Percentiles rank a stretch among this genome's conserved stretches.
These are phyloP conservation scores for Trichosporon sp. DNA, from an alignment of 1,284 basidiomycete genomes.

Conservation along the genomic window DNA sequence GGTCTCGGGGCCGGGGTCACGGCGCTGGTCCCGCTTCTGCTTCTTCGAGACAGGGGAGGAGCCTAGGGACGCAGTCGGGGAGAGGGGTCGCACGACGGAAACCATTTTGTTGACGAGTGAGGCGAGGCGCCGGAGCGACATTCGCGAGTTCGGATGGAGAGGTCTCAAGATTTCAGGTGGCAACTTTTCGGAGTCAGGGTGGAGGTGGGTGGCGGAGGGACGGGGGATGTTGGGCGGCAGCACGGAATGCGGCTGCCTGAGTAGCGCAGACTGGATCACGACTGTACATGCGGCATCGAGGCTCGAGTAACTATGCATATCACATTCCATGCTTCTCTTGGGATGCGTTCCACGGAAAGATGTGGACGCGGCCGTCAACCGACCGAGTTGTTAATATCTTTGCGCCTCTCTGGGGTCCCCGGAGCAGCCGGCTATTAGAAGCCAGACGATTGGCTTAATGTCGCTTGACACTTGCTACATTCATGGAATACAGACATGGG, in stretches of 20 bases:
- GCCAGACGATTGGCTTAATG: not conserved
- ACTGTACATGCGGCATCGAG: no score
- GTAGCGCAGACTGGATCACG: no score
- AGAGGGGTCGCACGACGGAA: not conserved
- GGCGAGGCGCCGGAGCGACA: constrained; percentile 24
- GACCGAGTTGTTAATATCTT: not conserved
- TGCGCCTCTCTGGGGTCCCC: not conserved
- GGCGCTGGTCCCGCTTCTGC: constrained; percentile 23
- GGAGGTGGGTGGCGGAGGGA: not conserved
- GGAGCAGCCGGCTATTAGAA: not conserved
- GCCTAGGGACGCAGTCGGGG: not conserved
- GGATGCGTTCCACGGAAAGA: no score
- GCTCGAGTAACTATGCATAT: no score
- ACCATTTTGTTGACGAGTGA: constrained; percentile 12
- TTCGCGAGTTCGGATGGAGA: not conserved
- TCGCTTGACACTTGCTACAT: not conserved
- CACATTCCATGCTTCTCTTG: no score
- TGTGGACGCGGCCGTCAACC: no score
- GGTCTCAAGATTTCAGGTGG: constrained; percentile 13
- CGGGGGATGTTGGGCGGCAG: not conserved
- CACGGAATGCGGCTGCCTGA: no score
- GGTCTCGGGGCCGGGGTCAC: constrained; percentile 6
- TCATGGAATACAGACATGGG: not conserved
- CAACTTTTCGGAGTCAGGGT: constrained; percentile 10
- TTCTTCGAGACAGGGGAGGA: constrained; percentile 1